Evolutionary conservation across 1,284 basidiomycete species (phyloP), one percentile per base, ranked within the genome.

Genomic region (Ustilago xerochloae): DNA sequence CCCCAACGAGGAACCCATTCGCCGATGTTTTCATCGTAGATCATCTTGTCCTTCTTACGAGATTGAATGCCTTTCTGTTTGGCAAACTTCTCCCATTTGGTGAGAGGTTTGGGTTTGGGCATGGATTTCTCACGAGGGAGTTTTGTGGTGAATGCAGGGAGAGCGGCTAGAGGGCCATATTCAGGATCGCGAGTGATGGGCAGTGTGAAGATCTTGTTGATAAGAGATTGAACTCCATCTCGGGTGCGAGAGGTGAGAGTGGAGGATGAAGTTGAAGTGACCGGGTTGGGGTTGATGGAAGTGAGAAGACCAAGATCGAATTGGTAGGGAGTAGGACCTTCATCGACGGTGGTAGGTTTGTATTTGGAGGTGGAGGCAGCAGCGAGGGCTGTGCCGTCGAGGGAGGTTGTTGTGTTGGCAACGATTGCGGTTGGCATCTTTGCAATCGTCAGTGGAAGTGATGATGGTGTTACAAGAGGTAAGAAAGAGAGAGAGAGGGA

Each of bases 41-140:
- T 89, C 83, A 91, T 90, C 86, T 89, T 92, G 41, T 97, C 93
- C 63, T 89, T 89, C 74, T 88, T 90, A 8, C 77, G 68, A 82
- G 88, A 90, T 77, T 90, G 89, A 81, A 99, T 99, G 30, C 97
- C 97, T 87, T 97, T 98, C 43, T 92, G 91, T 60, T 91, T 90
- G 15, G 96, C 96, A 81, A 98, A 99, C 68, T 90, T 88, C 87
- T 98, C 93, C 97, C 97, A 99, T 85, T 97, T 99, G 15, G 96
- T 98, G 49, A 89, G 89, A 4, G 92, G 91, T 86, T 96, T 97
- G 4, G 92, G 91, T 82, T 94, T 95, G 0, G 96, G 96, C 24
- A 98, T 87, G 1, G 92, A 92, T 85, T 99, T 99, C 45, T 94
- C 89, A 32, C 96, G 90, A 0, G 96, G 96, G 1, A 98, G 88